Evolutionary conservation across 148 eudicot genomes (phyloP), one percentile per base, ranked within the genome.

Genomic region (Suaeda aralocaspica): DNA sequence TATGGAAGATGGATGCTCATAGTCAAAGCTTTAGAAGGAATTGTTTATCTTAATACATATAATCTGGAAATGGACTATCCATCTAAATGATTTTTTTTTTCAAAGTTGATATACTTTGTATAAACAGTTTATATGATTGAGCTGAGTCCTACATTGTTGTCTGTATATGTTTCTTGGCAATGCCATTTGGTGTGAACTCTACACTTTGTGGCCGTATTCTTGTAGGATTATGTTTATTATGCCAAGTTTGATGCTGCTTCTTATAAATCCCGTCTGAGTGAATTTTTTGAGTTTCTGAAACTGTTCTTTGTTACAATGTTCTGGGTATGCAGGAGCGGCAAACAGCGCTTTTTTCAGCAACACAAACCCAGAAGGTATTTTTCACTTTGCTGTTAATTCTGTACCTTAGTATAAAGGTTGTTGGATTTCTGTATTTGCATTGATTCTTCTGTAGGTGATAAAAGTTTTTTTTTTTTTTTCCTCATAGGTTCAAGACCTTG

Each of bases 331-430:
- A 95, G 99, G 84, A 66, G 26, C 83, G 97, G 64, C 99, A 95
- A 79, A 89, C 97, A 74, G 99, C 96, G 76, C 90, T 95, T 44
- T 91, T 95, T 80, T 95, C 99, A 28, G 99, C 99, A 67, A 95
- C 99, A 18, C 99, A 89, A 80, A 95, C 96, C 34, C 85, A 91
- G 70, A 88, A 91, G 96, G 97, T 92, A 83, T 24, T 4, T 25
- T 10, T 49, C 36, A 0, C 2, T 6, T 57, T 34, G 0, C 15
- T 66, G 33, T 57, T 24, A 6, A 11, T 53, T 39, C 0, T 51
- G 19, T 25, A 21, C 24, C 31, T 71, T 7, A 30, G 8, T 52
- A 1, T 33, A 39, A 52, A 68, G 26, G 60, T n/a, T n/a, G n/a
- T n/a, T n/a, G n/a, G n/a, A 31, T 26, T 8, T 1, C 31, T 11